Conservation (phyloP, 331 rosid genomes). For the Quercus tomentella region DNA sequence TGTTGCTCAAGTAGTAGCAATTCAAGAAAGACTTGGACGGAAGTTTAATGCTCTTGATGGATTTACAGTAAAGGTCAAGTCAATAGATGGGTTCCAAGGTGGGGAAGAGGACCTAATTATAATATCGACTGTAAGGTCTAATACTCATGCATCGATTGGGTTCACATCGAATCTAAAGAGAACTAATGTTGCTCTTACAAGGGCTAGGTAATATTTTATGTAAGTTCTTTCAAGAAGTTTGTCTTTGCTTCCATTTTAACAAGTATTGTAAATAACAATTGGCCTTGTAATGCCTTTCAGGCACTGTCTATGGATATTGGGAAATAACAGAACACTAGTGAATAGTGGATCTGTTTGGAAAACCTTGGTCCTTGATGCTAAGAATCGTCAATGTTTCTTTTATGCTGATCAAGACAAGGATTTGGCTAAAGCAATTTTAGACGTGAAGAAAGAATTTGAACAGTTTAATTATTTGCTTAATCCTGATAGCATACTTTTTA, state of each 20-base stretch:
- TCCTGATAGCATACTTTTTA: conserved; percentile 48
- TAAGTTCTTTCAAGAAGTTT: background rate
- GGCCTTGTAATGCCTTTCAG: conserved; percentile 23
- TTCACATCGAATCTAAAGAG: conserved; percentile 51
- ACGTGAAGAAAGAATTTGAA: conserved; percentile 50
- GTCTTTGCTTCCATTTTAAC: background rate
- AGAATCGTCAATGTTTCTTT: conserved; percentile 49
- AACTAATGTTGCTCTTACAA: conserved; percentile 66
- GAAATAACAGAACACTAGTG: conserved; percentile 40
- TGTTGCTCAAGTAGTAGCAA: conserved; percentile 51
- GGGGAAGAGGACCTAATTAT: conserved; percentile 59
- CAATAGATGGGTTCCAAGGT: conserved; percentile 70
- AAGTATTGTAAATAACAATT: background rate
- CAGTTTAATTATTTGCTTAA: conserved; percentile 61
- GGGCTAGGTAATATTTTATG: conserved; percentile 48
- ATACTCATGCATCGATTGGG: conserved; percentile 20
- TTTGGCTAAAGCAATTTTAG: conserved; percentile 46
- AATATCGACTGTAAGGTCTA: conserved; percentile 62
- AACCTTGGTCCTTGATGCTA: conserved; percentile 47
- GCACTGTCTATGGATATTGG: conserved; percentile 68
- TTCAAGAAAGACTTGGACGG: conserved; percentile 30
- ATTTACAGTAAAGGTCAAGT: conserved; percentile 45
- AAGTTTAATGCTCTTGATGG: conserved; percentile 22
- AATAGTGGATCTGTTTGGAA: conserved; percentile 43
- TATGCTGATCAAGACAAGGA: conserved; percentile 53